Conservation (phyloP, 352 stramenopile genomes). For the Pythium sukuiense region DNA sequence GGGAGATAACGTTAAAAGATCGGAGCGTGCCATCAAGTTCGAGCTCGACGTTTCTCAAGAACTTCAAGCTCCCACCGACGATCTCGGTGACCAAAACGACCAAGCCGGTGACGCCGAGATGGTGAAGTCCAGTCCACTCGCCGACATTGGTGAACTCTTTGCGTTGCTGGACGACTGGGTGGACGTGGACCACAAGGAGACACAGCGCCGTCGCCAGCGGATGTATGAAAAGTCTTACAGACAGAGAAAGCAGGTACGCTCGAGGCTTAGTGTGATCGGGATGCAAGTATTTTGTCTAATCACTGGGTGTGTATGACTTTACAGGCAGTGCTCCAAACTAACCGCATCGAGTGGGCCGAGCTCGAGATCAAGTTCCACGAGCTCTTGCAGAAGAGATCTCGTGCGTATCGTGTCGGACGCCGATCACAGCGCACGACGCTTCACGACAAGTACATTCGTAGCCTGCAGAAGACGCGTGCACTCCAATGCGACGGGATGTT, state of each 20-base stretch:
- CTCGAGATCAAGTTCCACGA: constrained; percentile 8
- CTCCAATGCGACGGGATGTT: neutral
- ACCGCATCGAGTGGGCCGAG: constrained; percentile 3
- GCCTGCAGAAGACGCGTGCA: neutral
- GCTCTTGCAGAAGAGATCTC: neutral
- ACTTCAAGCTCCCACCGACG: no score
- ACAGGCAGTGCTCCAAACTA: neutral
- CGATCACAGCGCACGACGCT: neutral
- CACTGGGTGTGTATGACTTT: neutral
- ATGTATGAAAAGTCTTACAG: constrained; percentile 15
- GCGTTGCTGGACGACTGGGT: neutral
- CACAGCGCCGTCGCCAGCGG: constrained; percentile 6
- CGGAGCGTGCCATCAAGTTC: neutral
- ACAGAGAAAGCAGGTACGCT: constrained; percentile 41
- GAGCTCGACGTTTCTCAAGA: neutral
- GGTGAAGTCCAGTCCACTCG: neutral
- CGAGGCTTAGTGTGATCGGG: neutral
- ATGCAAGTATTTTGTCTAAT: neutral
- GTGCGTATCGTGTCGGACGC: neutral
- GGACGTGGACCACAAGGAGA: neutral
- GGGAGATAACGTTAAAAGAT: neutral
- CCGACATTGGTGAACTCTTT: no score
- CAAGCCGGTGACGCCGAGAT: neutral
- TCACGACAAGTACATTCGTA: neutral
- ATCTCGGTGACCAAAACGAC: neutral